phyloP scores from a whole-genome alignment of 257 asterid species.

The Hygrophila difformis region DNA sequence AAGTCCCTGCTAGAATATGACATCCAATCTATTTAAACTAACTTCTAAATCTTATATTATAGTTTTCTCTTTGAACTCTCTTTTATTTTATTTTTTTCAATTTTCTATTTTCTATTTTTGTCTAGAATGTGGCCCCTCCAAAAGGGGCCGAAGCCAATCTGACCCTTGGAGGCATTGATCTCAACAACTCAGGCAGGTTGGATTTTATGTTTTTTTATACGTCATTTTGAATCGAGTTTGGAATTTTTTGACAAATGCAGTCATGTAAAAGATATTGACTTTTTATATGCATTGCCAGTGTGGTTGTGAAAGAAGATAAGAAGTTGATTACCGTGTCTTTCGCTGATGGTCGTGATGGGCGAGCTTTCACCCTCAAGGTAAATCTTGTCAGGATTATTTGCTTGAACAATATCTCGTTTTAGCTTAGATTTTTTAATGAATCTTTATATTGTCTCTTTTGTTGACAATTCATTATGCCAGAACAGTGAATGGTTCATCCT shows the following conservation, averaged over 20 bases:
- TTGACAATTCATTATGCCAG: too few species aligned
- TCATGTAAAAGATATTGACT: background rate
- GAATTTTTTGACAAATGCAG: too few species aligned
- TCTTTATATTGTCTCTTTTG: background rate
- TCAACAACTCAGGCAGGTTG: constrained; percentile 99
- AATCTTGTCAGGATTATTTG: constrained; percentile 11
- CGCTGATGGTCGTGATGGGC: constrained; percentile 94
- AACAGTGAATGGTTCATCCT: too few species aligned
- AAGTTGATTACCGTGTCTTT: constrained; percentile 85
- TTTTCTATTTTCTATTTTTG: background rate
- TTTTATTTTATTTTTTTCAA: too few species aligned
- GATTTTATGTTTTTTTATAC: constrained; percentile 11
- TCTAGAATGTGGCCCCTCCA: constrained; percentile 67
- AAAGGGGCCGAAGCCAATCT: constrained; percentile 81
- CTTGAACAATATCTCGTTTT: constrained; percentile 4
- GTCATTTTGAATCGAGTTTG: too few species aligned
- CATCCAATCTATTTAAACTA: too few species aligned
- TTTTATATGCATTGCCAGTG: constrained; percentile 46
- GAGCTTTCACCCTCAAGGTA: constrained; percentile 98
- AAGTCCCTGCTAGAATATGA: too few species aligned
- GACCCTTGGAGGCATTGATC: constrained; percentile 99
- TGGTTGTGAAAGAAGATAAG: constrained; percentile 97
- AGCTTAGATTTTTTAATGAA: background rate
- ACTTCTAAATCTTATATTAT: too few species aligned
- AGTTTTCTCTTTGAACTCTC: too few species aligned